Base-by-base conservation (phyloP, 768 basidiomycete genomes). In the Rhizopogon vesiculosus region DNA sequence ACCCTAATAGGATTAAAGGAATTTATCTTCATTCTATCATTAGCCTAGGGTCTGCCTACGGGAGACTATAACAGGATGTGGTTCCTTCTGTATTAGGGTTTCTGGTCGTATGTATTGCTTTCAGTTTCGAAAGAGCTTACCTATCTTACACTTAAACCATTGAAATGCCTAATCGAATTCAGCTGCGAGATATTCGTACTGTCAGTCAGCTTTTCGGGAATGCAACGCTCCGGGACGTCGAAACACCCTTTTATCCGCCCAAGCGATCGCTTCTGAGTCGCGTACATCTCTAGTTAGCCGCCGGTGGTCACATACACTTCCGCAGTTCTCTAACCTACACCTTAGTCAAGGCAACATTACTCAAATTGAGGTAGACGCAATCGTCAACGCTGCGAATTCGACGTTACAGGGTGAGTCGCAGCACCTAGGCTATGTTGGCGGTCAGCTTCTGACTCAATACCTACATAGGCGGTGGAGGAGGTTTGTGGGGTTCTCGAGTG, bases 361-460 rank as follows among this genome's bases (percentile, higher is more conserved):
- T 2, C 73, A 75, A 54, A 66, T 93, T 19, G 76, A 84, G 51
- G 72, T 88, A 10, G 90, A 91, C 65, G 73, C 82, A 0, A 86
- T 93, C 54, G 91, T 93, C 29, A 93, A 92, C 63, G 91, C 91
- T 12, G 91, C 91, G 6, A 93, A 93, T 64, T 75, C 75, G 45
- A 79, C 80, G 48, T 73, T 93, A 38, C 72, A 86, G 46, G 91
- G 91, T 89, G 42, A 54, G 61, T 52, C 45, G 1, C 8, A 19
- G 15, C 42, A 25, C 40, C 12, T 16, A 33, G n/a, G 10, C 67
- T 62, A 28, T 35, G 3, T 53, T 42, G 7, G 43, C 35, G 10
- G 28, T 41, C 4, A 15, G 42, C 16, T 16, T 13, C 22, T 35
- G 42, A 33, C 19, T 7, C 42, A 7, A 25, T 51, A 13, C 49